A percentile compares a stretch with the other conserved stretches of the same genome.
These are phyloP conservation scores for Diutina rugosa DNA, from an alignment of 1,139 yeast species.

Conservation along the genomic window DNA sequence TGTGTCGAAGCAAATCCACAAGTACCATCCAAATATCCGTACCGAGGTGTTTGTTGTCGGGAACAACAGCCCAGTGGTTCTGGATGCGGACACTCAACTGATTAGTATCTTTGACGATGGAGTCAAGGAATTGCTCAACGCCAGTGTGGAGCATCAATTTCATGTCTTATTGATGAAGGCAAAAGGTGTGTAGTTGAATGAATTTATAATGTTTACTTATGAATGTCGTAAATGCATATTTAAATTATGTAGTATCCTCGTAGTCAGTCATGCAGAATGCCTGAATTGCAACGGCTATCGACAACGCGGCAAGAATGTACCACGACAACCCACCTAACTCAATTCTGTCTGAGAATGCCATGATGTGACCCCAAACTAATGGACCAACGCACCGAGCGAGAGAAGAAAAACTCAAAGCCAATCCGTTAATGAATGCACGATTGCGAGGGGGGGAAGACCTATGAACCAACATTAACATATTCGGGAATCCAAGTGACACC, in stretches of 20 bases:
- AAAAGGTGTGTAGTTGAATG: not conserved
- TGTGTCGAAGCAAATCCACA: not conserved
- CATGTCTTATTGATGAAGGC: not conserved
- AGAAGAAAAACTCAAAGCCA: not conserved
- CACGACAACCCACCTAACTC: not conserved
- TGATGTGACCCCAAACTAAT: not conserved
- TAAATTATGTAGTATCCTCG: not conserved
- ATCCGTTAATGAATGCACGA: not conserved
- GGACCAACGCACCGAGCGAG: constrained; percentile 1
- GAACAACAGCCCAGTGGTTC: not conserved
- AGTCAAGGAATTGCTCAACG: not conserved
- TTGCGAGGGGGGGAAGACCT: not conserved
- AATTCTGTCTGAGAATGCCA: not conserved
- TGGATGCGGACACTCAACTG: not conserved
- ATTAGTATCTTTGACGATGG: not conserved
- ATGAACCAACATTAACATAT: not conserved
- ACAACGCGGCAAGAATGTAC: not conserved
- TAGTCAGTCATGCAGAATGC: not conserved
- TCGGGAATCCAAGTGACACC: not conserved
- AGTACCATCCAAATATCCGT: not conserved
- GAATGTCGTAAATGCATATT: not conserved
- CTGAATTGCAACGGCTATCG: not conserved
- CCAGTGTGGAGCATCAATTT: not conserved
- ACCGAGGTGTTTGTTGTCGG: not conserved
- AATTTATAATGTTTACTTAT: not conserved